Conservation (phyloP, 495 filamentous ascomycete species). For the Neurospora sp. region DNA sequence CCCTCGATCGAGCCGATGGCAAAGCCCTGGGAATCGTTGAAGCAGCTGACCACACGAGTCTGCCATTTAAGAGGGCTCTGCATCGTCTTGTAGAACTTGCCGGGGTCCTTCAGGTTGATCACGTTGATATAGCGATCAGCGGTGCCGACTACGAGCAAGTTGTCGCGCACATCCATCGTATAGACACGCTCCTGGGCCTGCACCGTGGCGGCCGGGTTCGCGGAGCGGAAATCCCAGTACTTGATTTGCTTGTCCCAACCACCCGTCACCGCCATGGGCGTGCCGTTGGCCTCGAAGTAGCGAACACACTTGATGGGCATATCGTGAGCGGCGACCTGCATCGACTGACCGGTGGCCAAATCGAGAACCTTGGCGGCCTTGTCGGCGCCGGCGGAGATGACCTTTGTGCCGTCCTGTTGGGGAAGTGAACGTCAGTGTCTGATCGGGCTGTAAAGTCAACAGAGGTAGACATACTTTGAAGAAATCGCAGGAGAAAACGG, state of each 20-base stretch:
- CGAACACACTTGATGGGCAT: slow-evolving; percentile 69
- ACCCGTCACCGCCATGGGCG: slow-evolving; percentile 71
- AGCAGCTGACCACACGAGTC: slow-evolving; percentile 85
- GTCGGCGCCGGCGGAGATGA: slow-evolving; percentile 76
- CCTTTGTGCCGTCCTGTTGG: slow-evolving; percentile 50
- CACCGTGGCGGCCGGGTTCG: slow-evolving; percentile 49
- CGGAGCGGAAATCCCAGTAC: slow-evolving; percentile 81
- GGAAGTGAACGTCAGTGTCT: neutral
- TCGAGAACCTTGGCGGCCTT: slow-evolving; percentile 76
- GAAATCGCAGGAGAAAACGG: slow-evolving; percentile 69
- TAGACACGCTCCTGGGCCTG: slow-evolving; percentile 77
- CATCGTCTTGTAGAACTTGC: slow-evolving; percentile 76
- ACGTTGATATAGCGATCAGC: slow-evolving; percentile 90
- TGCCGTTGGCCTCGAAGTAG: slow-evolving; percentile 54
- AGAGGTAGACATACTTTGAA: slow-evolving; percentile 52
- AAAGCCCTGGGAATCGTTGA: slow-evolving; percentile 76
- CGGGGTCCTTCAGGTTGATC: slow-evolving; percentile 73
- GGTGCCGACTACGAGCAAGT: slow-evolving; percentile 79
- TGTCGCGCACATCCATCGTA: slow-evolving; percentile 74
- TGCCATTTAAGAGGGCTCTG: slow-evolving; percentile 90
- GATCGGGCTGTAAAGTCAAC: neutral
- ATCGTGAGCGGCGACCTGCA: slow-evolving; percentile 68
- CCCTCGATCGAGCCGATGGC: slow-evolving; percentile 87
- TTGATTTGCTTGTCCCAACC: slow-evolving; percentile 95
- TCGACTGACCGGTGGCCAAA: slow-evolving; percentile 42